Conservation (phyloP, 2,329 filamentous ascomycete species). For the Aplosporella prunicola region DNA sequence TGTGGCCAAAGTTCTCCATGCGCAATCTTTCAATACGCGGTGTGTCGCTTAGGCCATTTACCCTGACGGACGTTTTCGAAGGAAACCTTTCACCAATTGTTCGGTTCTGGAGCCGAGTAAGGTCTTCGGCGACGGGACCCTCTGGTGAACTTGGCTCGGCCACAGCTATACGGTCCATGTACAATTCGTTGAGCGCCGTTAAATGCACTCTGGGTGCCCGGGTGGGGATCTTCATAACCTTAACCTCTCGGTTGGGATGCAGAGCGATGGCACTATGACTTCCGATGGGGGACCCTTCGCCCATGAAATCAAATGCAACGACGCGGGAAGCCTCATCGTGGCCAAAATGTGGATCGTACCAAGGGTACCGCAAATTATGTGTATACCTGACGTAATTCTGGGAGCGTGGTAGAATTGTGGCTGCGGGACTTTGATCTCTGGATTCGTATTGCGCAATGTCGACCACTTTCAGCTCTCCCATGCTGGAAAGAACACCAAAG, state of each 20-base stretch:
- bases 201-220: slow-evolving; percentile 34
- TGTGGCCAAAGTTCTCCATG: slow-evolving; percentile 24
- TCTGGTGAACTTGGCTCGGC: slow-evolving; percentile 21
- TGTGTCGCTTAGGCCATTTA: slow-evolving; percentile 9
- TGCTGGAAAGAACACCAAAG: slow-evolving; percentile 50
- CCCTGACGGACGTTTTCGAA: slow-evolving; percentile 1
- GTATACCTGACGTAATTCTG: slow-evolving; percentile 37
- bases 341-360: slow-evolving; percentile 35
- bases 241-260: slow-evolving; percentile 42
- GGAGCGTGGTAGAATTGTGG: too few relatives aligned
- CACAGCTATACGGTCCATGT: slow-evolving; percentile 23
- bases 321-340: slow-evolving; percentile 40
- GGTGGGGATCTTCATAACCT: slow-evolving; percentile 39
- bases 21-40: slow-evolving; percentile 23
- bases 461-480: slow-evolving; percentile 49
- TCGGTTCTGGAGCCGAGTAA: slow-evolving; percentile 17
- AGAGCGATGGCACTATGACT: slow-evolving; percentile 46
- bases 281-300: slow-evolving; percentile 32
- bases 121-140: slow-evolving; percentile 26
- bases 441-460: slow-evolving; percentile 44
- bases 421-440: slow-evolving; percentile 28
- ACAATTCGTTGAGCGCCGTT: slow-evolving; percentile 36
- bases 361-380: slow-evolving; percentile 35
- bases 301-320: slow-evolving; percentile 54
- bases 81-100: background rate